phyloP scores from a whole-genome alignment of 2,329 filamentous ascomycete genomes.

The Fusarium sp. region DNA sequence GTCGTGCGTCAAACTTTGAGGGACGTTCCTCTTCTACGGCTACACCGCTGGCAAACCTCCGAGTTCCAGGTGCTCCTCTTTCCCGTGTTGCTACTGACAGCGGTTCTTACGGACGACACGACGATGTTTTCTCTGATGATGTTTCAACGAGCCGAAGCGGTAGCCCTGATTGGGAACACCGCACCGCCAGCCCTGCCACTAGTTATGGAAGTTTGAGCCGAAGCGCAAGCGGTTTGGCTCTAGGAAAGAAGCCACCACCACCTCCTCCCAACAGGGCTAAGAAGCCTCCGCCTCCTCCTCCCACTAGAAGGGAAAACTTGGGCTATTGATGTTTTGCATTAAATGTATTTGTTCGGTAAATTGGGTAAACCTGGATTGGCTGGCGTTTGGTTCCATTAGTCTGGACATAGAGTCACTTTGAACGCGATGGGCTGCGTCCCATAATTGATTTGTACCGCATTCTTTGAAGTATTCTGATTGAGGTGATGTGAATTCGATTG shows the following conservation, averaged over 20 bases:
- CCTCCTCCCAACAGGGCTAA: slow-evolving; percentile 65
- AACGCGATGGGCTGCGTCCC: slow-evolving; percentile 35
- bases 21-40: slow-evolving; percentile 35
- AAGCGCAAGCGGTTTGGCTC: slow-evolving; percentile 55
- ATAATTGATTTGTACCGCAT: slow-evolving; percentile 34
- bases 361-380: slow-evolving; percentile 12
- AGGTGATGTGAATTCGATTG: not conserved
- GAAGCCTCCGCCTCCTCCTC: slow-evolving; percentile 58
- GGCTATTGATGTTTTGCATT: slow-evolving; percentile 41
- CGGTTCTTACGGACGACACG: slow-evolving; percentile 42
- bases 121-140: slow-evolving; percentile 67
- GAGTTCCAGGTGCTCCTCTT: slow-evolving; percentile 57
- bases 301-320: slow-evolving; percentile 52
- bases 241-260: slow-evolving; percentile 69
- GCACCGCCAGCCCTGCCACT: slow-evolving; percentile 69
- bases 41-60: slow-evolving; percentile 47
- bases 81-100: slow-evolving; percentile 60
- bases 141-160: slow-evolving; percentile 67
- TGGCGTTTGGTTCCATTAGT: slow-evolving; percentile 38
- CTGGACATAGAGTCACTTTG: slow-evolving; percentile 40
- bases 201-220: slow-evolving; percentile 69
- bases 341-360: slow-evolving; percentile 13
- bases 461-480: slow-evolving; percentile 1
- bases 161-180: slow-evolving; percentile 64
- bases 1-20: slow-evolving; percentile 60